A percentile compares a stretch with the other conserved stretches of the same genome.
Conservation (phyloP, 179 eudicot species). For the Silene noctiflora region DNA sequence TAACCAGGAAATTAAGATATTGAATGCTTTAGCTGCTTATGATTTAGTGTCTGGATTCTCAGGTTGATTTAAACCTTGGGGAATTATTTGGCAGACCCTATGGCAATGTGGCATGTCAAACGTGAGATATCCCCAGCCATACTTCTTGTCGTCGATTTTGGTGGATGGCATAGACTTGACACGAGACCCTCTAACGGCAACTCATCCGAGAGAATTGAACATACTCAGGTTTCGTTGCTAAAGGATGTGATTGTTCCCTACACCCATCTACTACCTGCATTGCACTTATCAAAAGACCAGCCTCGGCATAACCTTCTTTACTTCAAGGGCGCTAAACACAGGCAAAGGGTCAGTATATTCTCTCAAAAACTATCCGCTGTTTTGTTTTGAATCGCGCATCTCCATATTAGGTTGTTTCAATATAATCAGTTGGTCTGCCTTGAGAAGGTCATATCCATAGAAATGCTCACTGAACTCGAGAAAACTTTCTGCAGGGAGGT, state of each 20-base stretch:
- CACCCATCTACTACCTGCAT: slow-evolving; percentile 67
- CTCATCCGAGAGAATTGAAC: slow-evolving; percentile 67
- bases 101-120: slow-evolving; percentile 93
- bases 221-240: slow-evolving; percentile 83
- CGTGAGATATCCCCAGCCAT: slow-evolving; percentile 75
- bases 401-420: too few species aligned
- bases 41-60: slow-evolving; percentile 74
- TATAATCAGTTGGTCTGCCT: too few species aligned
- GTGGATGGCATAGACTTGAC: slow-evolving; percentile 84
- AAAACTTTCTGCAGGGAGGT: slow-evolving; percentile 62
- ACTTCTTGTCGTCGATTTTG: slow-evolving; percentile 91
- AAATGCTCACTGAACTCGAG: background rate
- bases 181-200: slow-evolving; percentile 49
- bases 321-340: slow-evolving; percentile 96
- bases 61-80: slow-evolving; percentile 84
- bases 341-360: slow-evolving; percentile 69
- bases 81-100: slow-evolving; percentile 99
- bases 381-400: background rate
- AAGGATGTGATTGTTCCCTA: slow-evolving; percentile 95
- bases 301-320: slow-evolving; percentile 75
- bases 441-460: too few species aligned
- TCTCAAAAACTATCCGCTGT: background rate
- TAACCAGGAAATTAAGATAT: too few species aligned
- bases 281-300: slow-evolving; percentile 57
- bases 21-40: slow-evolving; percentile 51